Conservation (phyloP, 202 grass and related monocot genomes). For the Carex arenaria region DNA sequence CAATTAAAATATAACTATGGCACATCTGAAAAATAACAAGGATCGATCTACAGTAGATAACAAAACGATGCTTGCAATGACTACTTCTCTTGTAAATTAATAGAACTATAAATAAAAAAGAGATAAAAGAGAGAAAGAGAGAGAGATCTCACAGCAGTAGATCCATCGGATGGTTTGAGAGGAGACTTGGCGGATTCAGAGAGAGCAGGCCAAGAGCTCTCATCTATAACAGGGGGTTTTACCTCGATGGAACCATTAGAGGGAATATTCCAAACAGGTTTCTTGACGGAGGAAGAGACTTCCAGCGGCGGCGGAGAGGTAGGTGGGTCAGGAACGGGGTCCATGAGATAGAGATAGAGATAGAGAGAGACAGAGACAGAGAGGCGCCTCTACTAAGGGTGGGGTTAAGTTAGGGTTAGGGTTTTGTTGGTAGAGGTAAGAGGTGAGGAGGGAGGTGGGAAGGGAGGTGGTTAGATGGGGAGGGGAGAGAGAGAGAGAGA, state of each 20-base stretch:
- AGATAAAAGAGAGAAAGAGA: background rate
- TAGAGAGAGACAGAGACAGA: too few relatives aligned
- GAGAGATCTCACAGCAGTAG: slow-evolving; percentile 20
- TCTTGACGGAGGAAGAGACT: slow-evolving; percentile 1
- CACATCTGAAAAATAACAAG: background rate
- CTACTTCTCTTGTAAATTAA: background rate
- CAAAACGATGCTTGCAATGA: background rate
- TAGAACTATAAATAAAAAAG: background rate
- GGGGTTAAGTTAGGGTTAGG: slow-evolving; percentile 25
- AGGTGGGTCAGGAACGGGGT: background rate
- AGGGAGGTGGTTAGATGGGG: slow-evolving; percentile 4
- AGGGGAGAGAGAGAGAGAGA: background rate
- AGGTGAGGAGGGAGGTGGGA: slow-evolving; percentile 4
- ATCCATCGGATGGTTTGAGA: slow-evolving; percentile 22
- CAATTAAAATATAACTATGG: background rate
- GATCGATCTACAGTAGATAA: background rate
- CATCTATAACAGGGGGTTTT: slow-evolving; percentile 6
- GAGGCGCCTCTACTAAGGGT: background rate
- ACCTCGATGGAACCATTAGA: slow-evolving; percentile 8
- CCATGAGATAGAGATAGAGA: background rate
- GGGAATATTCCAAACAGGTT: slow-evolving; percentile 24
- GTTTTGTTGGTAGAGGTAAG: slow-evolving; percentile 19
- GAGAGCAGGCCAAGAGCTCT: slow-evolving; percentile 21
- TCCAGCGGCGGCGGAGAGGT: slow-evolving; percentile 14
- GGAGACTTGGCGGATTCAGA: slow-evolving; percentile 25